Base-by-base conservation (phyloP, 2,329 filamentous ascomycete genomes). In the Pseudogymnoascus sp. region DNA sequence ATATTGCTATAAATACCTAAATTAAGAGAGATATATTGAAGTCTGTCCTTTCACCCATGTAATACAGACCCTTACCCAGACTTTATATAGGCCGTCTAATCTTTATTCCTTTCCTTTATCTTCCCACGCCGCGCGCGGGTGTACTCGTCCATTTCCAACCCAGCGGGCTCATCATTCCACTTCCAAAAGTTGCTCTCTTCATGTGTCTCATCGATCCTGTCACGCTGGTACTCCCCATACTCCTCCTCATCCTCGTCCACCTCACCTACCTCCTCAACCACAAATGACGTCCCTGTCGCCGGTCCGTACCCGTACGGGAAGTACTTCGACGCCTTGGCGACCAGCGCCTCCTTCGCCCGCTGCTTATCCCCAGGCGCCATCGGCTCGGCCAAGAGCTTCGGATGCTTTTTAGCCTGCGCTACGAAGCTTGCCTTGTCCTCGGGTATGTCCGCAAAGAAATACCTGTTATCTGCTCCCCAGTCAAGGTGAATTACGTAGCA, bases 301-400 rank as follows among this genome's bases (percentile, higher is more conserved):
- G 77, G 75, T 0, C 79, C 78, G 67, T 74, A 81, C 1, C 78
- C 78, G 62, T 79, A 80, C 0, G 78, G 78, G 60, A 80, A 80
- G 69, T 74, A 80, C 69, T 81, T 81, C 37, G 75, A 67, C 0
- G 77, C 79, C 7, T 75, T 72, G 0, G 77, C 76, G 56, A 77
- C 73, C 59, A 73, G 68, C 8, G 75, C 77, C 44, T 75, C 71
- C 64, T 76, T 76, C 50, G 69, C 68, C 7, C 74, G 73, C 64
- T 75, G 71, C 7, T 68, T 63, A 23, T 79, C 78, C 0, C 73
- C 78, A 0, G 77, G 71, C 44, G 63, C 66, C 40, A 67, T 59
- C 44, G 71, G 44, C 59, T 70, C 16, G 6, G 65, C 21, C 16
- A 65, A 36, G 8, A 70, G 64, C 8, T 65, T 69, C 2, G 67